Evolutionary conservation across 495 filamentous ascomycete genomes (phyloP).

Genomic region (Penicillium bialowiezense): DNA sequence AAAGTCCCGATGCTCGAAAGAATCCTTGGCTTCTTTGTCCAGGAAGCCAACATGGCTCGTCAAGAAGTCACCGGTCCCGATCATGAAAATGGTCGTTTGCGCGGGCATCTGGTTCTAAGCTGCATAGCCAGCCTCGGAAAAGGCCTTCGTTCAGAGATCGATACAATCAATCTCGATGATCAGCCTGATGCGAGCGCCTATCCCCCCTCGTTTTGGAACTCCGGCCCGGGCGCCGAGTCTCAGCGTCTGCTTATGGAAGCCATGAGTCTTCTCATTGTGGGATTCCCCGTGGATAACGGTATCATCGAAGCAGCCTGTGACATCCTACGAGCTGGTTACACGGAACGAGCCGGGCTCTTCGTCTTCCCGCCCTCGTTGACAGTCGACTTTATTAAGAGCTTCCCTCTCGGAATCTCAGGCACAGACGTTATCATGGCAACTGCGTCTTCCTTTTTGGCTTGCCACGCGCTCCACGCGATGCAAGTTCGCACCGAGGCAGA

Average conservation of each 20-base stretch:
- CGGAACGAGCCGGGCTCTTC: constrained; percentile 74
- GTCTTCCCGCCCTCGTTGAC: constrained; percentile 68
- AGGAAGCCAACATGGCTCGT: constrained; percentile 34
- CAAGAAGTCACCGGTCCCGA: constrained; percentile 33
- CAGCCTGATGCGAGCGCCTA: constrained; percentile 34
- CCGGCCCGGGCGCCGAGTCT: constrained; percentile 48
- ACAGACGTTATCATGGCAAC: constrained; percentile 73
- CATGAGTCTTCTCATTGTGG: constrained; percentile 45
- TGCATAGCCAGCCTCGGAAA: constrained; percentile 76
- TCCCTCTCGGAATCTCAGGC: constrained; percentile 61
- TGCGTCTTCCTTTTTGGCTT: constrained; percentile 68
- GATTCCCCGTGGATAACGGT: constrained; percentile 60
- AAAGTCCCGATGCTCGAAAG: constrained; percentile 60
- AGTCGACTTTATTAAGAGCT: constrained; percentile 66
- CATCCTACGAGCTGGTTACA: constrained; percentile 74
- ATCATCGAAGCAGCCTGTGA: constrained; percentile 74
- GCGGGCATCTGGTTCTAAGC: constrained; percentile 64
- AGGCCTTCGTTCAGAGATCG: constrained; percentile 71
- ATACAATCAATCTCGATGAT: constrained; percentile 62
- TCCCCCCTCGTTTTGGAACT: constrained; percentile 57
- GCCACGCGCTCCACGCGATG: constrained; percentile 56
- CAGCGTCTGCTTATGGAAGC: constrained; percentile 58
- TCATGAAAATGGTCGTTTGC: constrained; percentile 45
- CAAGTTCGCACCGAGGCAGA: constrained; percentile 46
- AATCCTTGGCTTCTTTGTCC: constrained; percentile 61